Conservation (phyloP, 1,284 basidiomycete species). For the Cystobasidium slooffiae region DNA sequence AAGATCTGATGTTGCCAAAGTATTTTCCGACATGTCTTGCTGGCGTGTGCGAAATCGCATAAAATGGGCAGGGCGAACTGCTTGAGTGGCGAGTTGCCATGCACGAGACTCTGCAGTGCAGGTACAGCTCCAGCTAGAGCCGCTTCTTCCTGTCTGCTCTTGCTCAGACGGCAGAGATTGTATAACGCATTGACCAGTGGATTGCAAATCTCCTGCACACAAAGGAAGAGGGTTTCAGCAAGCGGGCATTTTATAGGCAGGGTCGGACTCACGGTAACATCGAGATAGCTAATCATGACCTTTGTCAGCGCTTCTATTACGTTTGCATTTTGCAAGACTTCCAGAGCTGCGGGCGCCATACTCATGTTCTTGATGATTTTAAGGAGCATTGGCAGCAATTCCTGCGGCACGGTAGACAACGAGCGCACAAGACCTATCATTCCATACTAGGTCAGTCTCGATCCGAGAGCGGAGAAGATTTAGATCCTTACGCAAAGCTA, state of each 20-base stretch:
- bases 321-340: constrained; percentile 94
- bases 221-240: background rate
- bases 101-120: constrained; percentile 81
- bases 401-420: constrained; percentile 74
- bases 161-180: constrained; percentile 91
- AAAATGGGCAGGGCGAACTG: constrained; percentile 96
- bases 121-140: constrained; percentile 93
- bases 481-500: constrained; percentile 89
- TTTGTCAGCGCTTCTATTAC: constrained; percentile 86
- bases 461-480: too few species aligned
- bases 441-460: too few species aligned
- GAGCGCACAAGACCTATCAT: constrained; percentile 84
- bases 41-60: constrained; percentile 90
- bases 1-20: constrained; percentile 57
- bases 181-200: constrained; percentile 94
- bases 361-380: constrained; percentile 96
- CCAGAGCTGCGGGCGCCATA: constrained; percentile 85
- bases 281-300: constrained; percentile 78
- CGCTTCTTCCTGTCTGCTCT: constrained; percentile 92
- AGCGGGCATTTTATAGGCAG: background rate
- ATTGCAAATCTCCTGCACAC: constrained; percentile 80
- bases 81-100: constrained; percentile 84
- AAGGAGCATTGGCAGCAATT: constrained; percentile 82
- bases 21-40: constrained; percentile 82
- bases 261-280: constrained; percentile 75